Evolutionary conservation across 108 stramenopile species (phyloP).

Genomic region (Conticribra guillardii): DNA sequence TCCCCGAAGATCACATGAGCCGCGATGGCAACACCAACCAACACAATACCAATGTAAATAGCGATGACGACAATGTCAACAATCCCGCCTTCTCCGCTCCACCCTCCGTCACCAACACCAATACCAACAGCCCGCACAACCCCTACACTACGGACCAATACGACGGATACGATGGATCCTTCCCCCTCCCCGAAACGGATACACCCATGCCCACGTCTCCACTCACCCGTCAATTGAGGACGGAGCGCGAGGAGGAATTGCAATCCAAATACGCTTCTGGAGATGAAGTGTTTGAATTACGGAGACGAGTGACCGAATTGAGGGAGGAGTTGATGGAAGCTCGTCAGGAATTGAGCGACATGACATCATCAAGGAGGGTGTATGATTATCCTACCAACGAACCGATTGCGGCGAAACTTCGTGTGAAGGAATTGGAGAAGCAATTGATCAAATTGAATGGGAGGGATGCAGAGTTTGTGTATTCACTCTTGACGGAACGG

Average conservation of each 20-base stretch:
- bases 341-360: conserved; percentile 14
- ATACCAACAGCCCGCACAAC: background rate
- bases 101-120: background rate
- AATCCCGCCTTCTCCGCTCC: too few relatives aligned
- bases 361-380: background rate
- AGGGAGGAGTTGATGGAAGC: conserved; percentile 46
- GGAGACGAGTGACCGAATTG: conserved; percentile 54
- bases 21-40: conserved; percentile 10
- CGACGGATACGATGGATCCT: background rate
- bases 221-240: conserved; percentile 12
- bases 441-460: conserved; percentile 53
- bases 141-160: background rate
- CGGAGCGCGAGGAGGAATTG: conserved; percentile 18
- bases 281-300: conserved; percentile 60
- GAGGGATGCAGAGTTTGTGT: conserved; percentile 77
- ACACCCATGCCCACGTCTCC: too few relatives aligned
- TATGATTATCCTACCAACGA: conserved; percentile 2
- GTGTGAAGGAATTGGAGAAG: conserved; percentile 50
- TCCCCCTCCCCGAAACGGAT: background rate
- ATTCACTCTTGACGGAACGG: conserved; percentile 54
- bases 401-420: conserved; percentile 4
- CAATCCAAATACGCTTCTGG: conserved; percentile 51
- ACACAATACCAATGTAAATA: background rate
- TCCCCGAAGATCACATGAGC: background rate
- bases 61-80: background rate